Base-by-base conservation (phyloP, 2,329 filamentous ascomycete genomes). In the Xylaria sp. region DNA sequence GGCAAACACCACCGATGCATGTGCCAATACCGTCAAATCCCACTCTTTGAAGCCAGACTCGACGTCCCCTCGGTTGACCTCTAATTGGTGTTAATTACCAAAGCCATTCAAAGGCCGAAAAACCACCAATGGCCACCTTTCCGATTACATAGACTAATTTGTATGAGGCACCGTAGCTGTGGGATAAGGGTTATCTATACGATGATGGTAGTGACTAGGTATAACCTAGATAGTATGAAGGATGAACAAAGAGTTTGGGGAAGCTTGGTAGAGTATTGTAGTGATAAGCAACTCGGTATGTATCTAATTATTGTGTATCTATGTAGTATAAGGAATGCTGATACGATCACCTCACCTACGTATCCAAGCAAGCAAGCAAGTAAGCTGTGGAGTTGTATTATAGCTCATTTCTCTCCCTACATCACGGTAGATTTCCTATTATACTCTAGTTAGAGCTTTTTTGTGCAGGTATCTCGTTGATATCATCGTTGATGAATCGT, bases 391-490 rank as follows among this genome's bases (percentile, higher is more conserved):
- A 21, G n/a, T 21, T 24, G 3, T 47, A 7, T 47, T 24, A 61
- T 32, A 30, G 11, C 48, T 11, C 24, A 47, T 36, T n/a, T 6
- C 34, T 21, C 14, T 61, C 4, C 48, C 7, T 21, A 24, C 9
- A 6, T 30, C 14, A 39, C 30, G 24, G 39, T 39, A 48, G 3
- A 32, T 4, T 30, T 21, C 11, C 21, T n/a, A 47, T 50, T 32
- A 7, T n/a, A 2, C 4, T 42, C 14, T 30, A 4, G 42, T 3
- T 12, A 17, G 3, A 32, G 30, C 3, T 3, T 4, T 39, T 4
- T 24, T 50, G 42, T 39, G 21, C 34, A 50, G 21, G 39, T 54
- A 56, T 59, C 51, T 24, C 24, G 30, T 56, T 51, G n/a, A 57
- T 51, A 56, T 45, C 21, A 17, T 56, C 12, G 8, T 32, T 56